Evolutionary conservation across 352 stramenopile genomes (phyloP).

Genomic region (Phytophthora litchii): DNA sequence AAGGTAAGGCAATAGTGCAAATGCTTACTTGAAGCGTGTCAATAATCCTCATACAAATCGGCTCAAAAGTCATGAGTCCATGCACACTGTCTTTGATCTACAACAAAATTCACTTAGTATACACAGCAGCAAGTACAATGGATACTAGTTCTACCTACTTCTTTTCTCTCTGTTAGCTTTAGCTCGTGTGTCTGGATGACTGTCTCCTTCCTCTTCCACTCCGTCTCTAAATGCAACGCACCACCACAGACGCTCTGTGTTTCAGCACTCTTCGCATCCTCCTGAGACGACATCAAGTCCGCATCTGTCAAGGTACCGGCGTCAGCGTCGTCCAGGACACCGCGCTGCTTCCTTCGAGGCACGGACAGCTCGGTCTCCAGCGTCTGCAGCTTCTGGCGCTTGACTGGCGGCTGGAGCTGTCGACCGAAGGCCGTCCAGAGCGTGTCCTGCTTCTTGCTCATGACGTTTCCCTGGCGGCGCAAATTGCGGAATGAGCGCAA

Average conservation of each 20-base stretch:
- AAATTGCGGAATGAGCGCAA: conserved; percentile 27
- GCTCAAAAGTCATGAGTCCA: conserved; percentile 77
- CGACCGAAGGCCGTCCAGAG: conserved; percentile 48
- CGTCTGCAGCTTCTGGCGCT: conserved; percentile 36
- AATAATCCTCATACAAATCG: conserved; percentile 83
- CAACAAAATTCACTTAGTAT: no score
- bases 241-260: conserved; percentile 10
- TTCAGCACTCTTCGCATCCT: conserved; percentile 37
- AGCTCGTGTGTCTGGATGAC: conserved; percentile 9
- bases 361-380: not conserved
- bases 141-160: conserved; percentile 30
- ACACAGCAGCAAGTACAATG: no score
- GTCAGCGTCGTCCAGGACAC: conserved; percentile 18
- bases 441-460: conserved; percentile 56
- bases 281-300: conserved; percentile 63
- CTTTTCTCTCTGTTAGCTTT: conserved; percentile 56
- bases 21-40: conserved; percentile 71
- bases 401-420: conserved; percentile 34
- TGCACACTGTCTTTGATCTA: conserved; percentile 87
- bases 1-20: no score
- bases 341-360: conserved; percentile 18
- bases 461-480: conserved; percentile 13
- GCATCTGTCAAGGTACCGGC: conserved; percentile 59
- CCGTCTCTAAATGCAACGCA: conserved; percentile 6
- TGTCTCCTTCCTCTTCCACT: not conserved